Percentiles rank a stretch among this genome's conserved stretches.
phyloP scores from a whole-genome alignment of 768 basidiomycete species.

The Mycena rosella region DNA sequence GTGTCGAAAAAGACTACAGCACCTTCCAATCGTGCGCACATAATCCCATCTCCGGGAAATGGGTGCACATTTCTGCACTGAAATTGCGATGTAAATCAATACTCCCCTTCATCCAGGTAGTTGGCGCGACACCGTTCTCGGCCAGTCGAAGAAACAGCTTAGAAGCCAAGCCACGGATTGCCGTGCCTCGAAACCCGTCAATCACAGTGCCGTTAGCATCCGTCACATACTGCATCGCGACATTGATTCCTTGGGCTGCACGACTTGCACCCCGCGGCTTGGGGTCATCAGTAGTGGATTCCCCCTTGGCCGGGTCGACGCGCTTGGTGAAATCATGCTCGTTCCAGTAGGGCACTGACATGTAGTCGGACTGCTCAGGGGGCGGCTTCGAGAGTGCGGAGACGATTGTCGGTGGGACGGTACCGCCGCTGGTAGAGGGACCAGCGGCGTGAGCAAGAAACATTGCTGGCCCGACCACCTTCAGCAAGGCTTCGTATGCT shows the following conservation, averaged over 20 bases:
- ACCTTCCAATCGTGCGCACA: constrained; percentile 22
- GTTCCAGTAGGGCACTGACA: background rate
- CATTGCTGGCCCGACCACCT: too few relatives aligned
- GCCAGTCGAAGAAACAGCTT: background rate
- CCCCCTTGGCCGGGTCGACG: background rate
- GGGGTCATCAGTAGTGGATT: background rate
- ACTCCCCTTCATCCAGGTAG: background rate
- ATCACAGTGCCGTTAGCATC: background rate
- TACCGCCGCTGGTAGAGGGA: too few relatives aligned
- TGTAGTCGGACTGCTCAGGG: background rate
- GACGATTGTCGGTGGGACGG: too few relatives aligned
- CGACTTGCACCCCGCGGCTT: background rate
- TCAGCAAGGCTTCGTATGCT: too few relatives aligned
- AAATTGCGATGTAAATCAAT: background rate
- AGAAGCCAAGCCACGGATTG: background rate
- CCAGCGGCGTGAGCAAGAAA: too few relatives aligned
- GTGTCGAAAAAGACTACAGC: too few relatives aligned
- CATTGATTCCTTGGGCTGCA: constrained; percentile 7
- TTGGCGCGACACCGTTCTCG: background rate
- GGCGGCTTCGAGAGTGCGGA: too few relatives aligned
- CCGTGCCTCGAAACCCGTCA: background rate
- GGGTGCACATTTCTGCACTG: background rate
- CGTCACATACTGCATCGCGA: background rate
- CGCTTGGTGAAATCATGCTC: background rate
- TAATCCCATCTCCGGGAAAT: constrained; percentile 21